These are phyloP conservation scores for Macrocystidia cucumis DNA, from an alignment of 1,284 basidiomycete genomes.

Conservation along the genomic window DNA sequence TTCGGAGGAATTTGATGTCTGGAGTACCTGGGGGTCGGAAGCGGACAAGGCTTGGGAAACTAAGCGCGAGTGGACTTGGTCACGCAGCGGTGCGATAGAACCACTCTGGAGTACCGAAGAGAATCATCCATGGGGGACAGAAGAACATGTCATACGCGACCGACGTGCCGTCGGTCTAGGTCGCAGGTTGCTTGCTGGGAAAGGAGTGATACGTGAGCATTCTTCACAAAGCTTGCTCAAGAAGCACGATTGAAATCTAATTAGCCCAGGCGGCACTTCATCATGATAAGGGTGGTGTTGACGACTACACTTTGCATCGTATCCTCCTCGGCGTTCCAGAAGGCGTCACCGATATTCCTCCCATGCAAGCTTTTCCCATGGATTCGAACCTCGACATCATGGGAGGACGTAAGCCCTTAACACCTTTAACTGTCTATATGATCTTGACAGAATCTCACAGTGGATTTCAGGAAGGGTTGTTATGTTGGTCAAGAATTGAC, in stretches of 20 bases:
- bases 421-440: conserved; percentile 8
- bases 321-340: conserved; percentile 86
- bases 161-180: conserved; percentile 77
- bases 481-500: conserved; percentile 98
- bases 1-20: conserved; percentile 69
- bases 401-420: conserved; percentile 66
- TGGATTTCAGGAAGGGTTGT: conserved; percentile 97
- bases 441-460: conserved; percentile 34
- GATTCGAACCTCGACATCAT: conserved; percentile 93
- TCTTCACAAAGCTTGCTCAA: conserved; percentile 2
- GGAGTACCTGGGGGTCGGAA: conserved; percentile 69
- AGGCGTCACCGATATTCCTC: conserved; percentile 72
- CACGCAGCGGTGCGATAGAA: conserved; percentile 60
- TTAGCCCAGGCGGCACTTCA: conserved; percentile 47
- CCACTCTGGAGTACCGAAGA: conserved; percentile 47
- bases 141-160: conserved; percentile 50
- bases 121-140: conserved; percentile 57
- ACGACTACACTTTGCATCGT: conserved; percentile 74
- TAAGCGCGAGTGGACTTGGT: conserved; percentile 43
- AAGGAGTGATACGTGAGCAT: conserved; percentile 67
- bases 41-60: conserved; percentile 29
- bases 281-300: conserved; percentile 42
- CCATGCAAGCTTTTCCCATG: conserved; percentile 80
- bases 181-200: conserved; percentile 55
- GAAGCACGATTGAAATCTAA: conserved; percentile 6